phyloP scores from a whole-genome alignment of 805 yeast species.

The Saturnispora kantuleensis region DNA sequence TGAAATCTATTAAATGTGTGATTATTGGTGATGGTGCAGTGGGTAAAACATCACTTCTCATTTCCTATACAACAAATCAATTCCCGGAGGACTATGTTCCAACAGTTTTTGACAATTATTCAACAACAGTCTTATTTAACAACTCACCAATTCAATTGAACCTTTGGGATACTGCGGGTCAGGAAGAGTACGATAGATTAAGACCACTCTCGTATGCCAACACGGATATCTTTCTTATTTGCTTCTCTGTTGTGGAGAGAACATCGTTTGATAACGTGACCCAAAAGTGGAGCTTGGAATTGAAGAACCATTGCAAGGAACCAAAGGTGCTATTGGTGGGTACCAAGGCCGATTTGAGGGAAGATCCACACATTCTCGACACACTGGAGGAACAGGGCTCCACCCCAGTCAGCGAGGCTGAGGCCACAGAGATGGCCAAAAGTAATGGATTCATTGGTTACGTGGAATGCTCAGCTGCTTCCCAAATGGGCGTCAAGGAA shows the following conservation, averaged over 20 bases:
- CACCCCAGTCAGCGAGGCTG: constrained; percentile 50
- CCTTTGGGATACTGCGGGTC: constrained; percentile 95
- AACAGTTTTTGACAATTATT: constrained; percentile 87
- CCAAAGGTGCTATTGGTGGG: constrained; percentile 69
- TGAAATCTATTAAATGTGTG: constrained; percentile 87
- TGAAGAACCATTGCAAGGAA: constrained; percentile 68
- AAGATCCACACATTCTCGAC: constrained; percentile 65
- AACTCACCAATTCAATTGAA: constrained; percentile 77
- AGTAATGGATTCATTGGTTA: constrained; percentile 66
- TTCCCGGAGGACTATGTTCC: constrained; percentile 93
- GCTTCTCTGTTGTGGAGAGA: constrained; percentile 79
- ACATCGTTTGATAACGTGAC: constrained; percentile 71
- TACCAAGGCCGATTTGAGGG: constrained; percentile 81
- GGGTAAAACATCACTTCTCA: constrained; percentile 83
- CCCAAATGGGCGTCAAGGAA: constrained; percentile 77
- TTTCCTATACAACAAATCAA: constrained; percentile 84
- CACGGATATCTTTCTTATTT: constrained; percentile 77
- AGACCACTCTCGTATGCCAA: constrained; percentile 89
- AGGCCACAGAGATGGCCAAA: constrained; percentile 58
- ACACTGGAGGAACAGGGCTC: constrained; percentile 53
- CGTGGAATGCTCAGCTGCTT: constrained; percentile 84
- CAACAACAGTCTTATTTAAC: constrained; percentile 76
- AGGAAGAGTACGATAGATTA: constrained; percentile 81
- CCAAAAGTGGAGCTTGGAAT: constrained; percentile 80
- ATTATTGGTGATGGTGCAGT: constrained; percentile 96